These are phyloP conservation scores for Coccomyxa subellipsoidea DNA, from an alignment of 163 green algal genomes.

Conservation along the genomic window DNA sequence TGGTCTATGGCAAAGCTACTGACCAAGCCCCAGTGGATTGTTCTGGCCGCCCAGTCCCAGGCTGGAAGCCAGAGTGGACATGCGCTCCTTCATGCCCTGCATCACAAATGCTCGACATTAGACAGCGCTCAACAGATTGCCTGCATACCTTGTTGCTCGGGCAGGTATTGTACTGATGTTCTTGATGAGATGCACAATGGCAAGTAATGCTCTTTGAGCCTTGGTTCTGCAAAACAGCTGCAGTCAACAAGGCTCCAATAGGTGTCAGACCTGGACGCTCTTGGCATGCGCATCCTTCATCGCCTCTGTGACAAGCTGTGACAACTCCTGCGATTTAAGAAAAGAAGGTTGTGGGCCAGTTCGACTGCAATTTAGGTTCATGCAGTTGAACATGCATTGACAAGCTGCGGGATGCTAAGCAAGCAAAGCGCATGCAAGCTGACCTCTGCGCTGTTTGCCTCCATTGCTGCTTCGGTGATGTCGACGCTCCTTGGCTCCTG, in stretches of 20 bases:
- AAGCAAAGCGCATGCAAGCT: neutral
- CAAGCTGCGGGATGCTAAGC: neutral
- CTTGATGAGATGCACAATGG: too few species aligned
- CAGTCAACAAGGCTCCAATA: neutral
- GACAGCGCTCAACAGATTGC: too few species aligned
- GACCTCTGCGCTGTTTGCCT: constrained; percentile 36
- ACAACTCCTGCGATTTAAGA: constrained; percentile 37
- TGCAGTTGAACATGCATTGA: too few species aligned
- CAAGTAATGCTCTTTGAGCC: too few species aligned
- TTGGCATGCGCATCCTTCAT: constrained; percentile 60
- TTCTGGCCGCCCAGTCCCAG: constrained; percentile 35
- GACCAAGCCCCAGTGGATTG: neutral
- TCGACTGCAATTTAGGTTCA: too few species aligned
- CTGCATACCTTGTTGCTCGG: too few species aligned
- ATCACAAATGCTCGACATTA: constrained; percentile 3
- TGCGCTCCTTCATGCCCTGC: constrained; percentile 54
- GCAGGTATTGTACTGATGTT: too few species aligned
- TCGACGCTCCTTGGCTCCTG: constrained; percentile 57
- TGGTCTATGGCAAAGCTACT: neutral
- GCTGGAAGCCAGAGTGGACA: constrained; percentile 38
- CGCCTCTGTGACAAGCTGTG: constrained; percentile 41
- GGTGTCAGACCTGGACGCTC: constrained; percentile 34
- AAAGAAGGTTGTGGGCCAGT: too few species aligned
- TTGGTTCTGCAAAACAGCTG: too few species aligned
- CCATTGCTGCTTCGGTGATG: constrained; percentile 60